These are phyloP conservation scores for Populus tremula DNA, from an alignment of 345 rosid species.

Conservation along the genomic window DNA sequence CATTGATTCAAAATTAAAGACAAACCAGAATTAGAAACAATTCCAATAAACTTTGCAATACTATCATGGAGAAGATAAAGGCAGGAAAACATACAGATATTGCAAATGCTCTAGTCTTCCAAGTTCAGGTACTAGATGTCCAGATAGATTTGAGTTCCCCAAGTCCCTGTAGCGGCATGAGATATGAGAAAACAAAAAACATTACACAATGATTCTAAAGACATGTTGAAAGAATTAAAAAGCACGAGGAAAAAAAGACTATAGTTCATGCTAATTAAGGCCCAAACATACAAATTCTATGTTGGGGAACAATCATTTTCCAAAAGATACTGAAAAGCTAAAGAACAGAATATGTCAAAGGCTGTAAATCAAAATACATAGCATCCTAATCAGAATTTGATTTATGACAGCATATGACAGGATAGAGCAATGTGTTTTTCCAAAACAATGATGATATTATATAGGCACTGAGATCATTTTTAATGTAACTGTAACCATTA, in stretches of 20 bases:
- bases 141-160: constrained; percentile 86
- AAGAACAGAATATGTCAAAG: not conserved
- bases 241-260: not conserved
- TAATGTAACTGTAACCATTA: not conserved
- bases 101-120: constrained; percentile 88
- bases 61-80: not conserved
- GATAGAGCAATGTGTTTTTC: not conserved
- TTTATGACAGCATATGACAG: not conserved
- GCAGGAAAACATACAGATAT: constrained; percentile 56
- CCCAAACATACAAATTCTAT: not conserved
- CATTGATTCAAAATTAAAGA: not conserved
- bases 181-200: not conserved
- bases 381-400: not conserved
- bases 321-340: not conserved
- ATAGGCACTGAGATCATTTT: not conserved
- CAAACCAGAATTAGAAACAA: not conserved
- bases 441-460: not conserved
- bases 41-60: not conserved
- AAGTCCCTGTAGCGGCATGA: constrained; percentile 61
- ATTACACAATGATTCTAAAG: not conserved
- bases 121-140: constrained; percentile 81
- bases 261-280: not conserved
- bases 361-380: not conserved
- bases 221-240: not conserved
- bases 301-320: not conserved